Evolutionary conservation across 2,329 filamentous ascomycete genomes (phyloP), one percentile per base, ranked within the genome.

Genomic region (Talaromyces pinophilus): DNA sequence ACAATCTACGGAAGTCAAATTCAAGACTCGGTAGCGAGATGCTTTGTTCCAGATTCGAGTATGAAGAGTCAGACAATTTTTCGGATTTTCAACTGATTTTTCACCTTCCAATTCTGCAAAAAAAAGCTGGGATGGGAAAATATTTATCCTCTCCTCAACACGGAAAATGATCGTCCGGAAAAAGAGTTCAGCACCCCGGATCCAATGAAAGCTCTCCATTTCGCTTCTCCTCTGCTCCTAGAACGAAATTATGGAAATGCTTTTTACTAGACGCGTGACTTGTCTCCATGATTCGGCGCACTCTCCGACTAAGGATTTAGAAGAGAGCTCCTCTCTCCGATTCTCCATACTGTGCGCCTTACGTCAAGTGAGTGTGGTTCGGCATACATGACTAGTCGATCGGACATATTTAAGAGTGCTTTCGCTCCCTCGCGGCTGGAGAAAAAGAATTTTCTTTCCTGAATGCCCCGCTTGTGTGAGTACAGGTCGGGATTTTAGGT

Each of bases 121-220:
- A 17, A 17, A 30, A 2, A 57, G 6, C 6, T 1, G 19, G 25
- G 11, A 22, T 57, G 54, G 54, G 11, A 57, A 38, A 57, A 38
- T 15, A 38, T 22, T 38, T 15, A 22, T n/a, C 54, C 54, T 38
- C 30, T 8, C 5, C 54, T 25, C 33, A 57, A 40, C 54, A 22
- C 33, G 54, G 54, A 35, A 40, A 57, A 57, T 15, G 54, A 57
- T 57, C 54, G n/a, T n/a, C 52, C 54, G 28, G 52, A 38, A 57
- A 55, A 19, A 57, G 52, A 2, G 52, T 22, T 22, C 30, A 57
- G 28, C 52, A 35, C 10, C 30, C n/a, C 52, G 17, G 19, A 15
- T 25, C 54, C 54, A 57, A 57, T 57, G 5, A 25, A 22, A 30
- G 17, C 19, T 15, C 25, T 11, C 25, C 50, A n/a, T 54, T 54